A percentile compares a stretch with the other conserved stretches of the same genome.
Evolutionary conservation across 2,329 filamentous ascomycete species (phyloP).

Genomic region (Diaporthe sp.): DNA sequence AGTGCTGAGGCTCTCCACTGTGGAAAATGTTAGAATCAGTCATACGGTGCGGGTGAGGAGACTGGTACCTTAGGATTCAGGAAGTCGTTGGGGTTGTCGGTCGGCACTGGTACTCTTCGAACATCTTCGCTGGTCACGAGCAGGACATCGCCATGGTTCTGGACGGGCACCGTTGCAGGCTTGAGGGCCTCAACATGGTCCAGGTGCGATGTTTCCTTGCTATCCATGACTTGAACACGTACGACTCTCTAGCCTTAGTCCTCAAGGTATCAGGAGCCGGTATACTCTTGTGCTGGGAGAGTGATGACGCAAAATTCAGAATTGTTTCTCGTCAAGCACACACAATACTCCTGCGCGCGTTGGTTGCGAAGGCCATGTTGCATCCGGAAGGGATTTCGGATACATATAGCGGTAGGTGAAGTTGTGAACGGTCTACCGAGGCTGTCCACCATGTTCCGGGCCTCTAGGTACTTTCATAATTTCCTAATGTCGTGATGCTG

Average conservation of each 20-base stretch:
- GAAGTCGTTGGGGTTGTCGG: slow-evolving; percentile 4
- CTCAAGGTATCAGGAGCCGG: too few relatives aligned
- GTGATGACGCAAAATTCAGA: not conserved
- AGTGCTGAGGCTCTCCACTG: slow-evolving; percentile 1
- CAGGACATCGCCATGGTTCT: slow-evolving; percentile 1
- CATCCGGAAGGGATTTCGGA: not conserved
- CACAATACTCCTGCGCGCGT: not conserved
- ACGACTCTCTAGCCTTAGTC: not conserved
- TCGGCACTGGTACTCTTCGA: not conserved
- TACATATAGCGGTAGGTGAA: not conserved
- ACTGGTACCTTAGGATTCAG: not conserved
- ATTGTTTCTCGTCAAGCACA: not conserved
- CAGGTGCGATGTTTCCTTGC: not conserved
- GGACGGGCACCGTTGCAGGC: not conserved
- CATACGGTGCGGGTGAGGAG: not conserved
- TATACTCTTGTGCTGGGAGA: too few relatives aligned
- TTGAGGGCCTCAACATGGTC: not conserved
- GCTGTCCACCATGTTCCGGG: not conserved
- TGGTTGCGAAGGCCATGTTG: not conserved
- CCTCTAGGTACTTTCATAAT: not conserved
- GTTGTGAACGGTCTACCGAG: not conserved
- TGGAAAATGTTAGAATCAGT: not conserved
- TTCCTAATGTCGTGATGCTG: not conserved
- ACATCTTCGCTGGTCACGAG: not conserved
- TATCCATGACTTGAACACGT: not conserved